Base-by-base conservation (phyloP, 805 yeast species). In the Starmerella potacharoeniae region DNA sequence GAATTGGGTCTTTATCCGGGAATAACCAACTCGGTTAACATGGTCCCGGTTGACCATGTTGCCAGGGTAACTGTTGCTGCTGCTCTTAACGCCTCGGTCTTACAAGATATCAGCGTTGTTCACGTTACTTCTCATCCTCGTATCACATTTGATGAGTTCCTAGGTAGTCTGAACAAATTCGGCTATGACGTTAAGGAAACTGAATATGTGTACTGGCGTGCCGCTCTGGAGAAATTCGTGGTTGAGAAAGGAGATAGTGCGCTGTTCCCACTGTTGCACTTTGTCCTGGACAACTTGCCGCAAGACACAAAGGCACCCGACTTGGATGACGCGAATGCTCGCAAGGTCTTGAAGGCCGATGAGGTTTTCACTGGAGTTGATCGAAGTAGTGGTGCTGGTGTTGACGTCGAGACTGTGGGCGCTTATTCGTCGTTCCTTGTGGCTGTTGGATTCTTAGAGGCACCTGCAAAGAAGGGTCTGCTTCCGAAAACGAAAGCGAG, bases 41-140 rank as follows among this genome's bases (percentile, higher is more conserved):
- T 90, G 85, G 97, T 88, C 28, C 98, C 98, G 3, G 98, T 93
- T 45, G 97, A 95, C 64, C 98, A 93, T 66, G 98, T 93, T 61
- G 97, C 99, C 1, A 78, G 95, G 48, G 86, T 89, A 29, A 86
- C 83, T 30, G 86, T 83, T 51, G 87, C 97, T 1, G 73, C 93
- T 31, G 84, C 96, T 0, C 75, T 93, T 59, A 80, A 80, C 64
- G 91, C 95, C 31, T 86, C 93, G 29, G 63, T 70, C 28, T 64
- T 63, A 1, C 73, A 73, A 14, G 75, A 72, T 50, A 71, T 82
- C 44, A 72, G 82, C 0, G 98, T 95, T 43, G 89, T 88, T 1
- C 98, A 93, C 46, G 97, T 93, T n/a, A 93, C 97, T 6, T 95
- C 91, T 29, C 97, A 93, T 64, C 99, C 99, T 57, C 81, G 98